phyloP scores from a whole-genome alignment of 371 early-diverging fungal species.

The Mucor velutinosus region DNA sequence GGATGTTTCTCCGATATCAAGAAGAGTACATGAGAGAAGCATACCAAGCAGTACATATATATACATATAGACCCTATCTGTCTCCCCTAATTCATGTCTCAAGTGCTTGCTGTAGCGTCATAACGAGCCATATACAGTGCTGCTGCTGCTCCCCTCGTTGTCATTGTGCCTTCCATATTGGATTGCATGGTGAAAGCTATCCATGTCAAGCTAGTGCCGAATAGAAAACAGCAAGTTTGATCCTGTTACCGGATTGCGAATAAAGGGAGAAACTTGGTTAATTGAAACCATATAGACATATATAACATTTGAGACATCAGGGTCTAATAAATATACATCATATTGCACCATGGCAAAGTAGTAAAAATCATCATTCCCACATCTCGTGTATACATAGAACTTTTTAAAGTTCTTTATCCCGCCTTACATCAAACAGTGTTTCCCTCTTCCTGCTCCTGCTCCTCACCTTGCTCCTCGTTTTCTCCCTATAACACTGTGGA shows the following conservation, averaged over 20 bases:
- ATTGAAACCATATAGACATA: neutral
- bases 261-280: neutral
- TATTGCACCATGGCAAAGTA: neutral
- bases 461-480: neutral
- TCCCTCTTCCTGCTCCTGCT: neutral
- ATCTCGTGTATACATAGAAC: conserved; percentile 4
- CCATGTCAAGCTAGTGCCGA: too few species aligned
- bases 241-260: neutral
- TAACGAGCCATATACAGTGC: neutral
- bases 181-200: neutral
- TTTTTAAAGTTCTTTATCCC: conserved; percentile 15
- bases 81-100: neutral
- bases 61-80: neutral
- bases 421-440: conserved; percentile 19
- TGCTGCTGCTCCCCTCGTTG: conserved; percentile 10
- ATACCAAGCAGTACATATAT: conserved; percentile 15
- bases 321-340: neutral
- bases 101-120: neutral
- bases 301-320: neutral
- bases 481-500: conserved; percentile 8
- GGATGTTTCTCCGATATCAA: conserved; percentile 1
- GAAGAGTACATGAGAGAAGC: neutral
- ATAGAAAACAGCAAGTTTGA: neutral
- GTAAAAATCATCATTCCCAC: conserved; percentile 1
- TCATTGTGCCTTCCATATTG: conserved; percentile 18